These are phyloP conservation scores for Pseudisothecium myosuroides DNA, from an alignment of 225 moss, liverwort and hornwort species.

Conservation along the genomic window DNA sequence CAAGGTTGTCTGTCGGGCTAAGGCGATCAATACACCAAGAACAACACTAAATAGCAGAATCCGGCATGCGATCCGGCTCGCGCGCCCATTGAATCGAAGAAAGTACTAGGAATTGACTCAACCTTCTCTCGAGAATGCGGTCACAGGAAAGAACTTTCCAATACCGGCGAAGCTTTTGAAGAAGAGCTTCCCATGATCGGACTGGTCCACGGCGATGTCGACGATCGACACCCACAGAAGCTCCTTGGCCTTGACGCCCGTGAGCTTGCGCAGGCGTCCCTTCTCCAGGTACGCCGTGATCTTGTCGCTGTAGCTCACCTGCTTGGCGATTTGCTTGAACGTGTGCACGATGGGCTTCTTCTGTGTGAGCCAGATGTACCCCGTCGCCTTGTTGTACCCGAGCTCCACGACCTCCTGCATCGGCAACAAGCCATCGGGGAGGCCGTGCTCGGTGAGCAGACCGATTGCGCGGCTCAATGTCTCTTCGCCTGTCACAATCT, in stretches of 20 bases:
- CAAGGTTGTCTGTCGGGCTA: neutral
- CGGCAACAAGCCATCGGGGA: slow-evolving; percentile 42
- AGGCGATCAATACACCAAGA: neutral
- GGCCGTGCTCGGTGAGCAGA: slow-evolving; percentile 19
- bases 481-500: slow-evolving; percentile 25
- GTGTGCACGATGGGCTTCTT: slow-evolving; percentile 48
- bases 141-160: slow-evolving; percentile 35
- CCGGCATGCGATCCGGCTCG: neutral
- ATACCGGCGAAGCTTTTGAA: slow-evolving; percentile 58
- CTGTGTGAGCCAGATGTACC: slow-evolving; percentile 54
- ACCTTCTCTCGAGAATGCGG: slow-evolving; percentile 16
- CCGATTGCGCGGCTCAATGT: slow-evolving; percentile 14
- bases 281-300: slow-evolving; percentile 44
- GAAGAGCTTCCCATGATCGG: slow-evolving; percentile 6
- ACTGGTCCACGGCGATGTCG: slow-evolving; percentile 19
- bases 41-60: neutral
- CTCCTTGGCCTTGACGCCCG: slow-evolving; percentile 63
- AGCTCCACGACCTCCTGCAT: slow-evolving; percentile 46
- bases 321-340: slow-evolving; percentile 40
- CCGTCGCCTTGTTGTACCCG: slow-evolving; percentile 39
- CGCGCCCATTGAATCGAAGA: neutral
- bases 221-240: slow-evolving; percentile 50
- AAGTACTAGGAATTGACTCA: neutral
- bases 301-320: slow-evolving; percentile 46
- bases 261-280: slow-evolving; percentile 28